Base-by-base conservation (phyloP, 768 basidiomycete species). In the Termitomyces sp. region DNA sequence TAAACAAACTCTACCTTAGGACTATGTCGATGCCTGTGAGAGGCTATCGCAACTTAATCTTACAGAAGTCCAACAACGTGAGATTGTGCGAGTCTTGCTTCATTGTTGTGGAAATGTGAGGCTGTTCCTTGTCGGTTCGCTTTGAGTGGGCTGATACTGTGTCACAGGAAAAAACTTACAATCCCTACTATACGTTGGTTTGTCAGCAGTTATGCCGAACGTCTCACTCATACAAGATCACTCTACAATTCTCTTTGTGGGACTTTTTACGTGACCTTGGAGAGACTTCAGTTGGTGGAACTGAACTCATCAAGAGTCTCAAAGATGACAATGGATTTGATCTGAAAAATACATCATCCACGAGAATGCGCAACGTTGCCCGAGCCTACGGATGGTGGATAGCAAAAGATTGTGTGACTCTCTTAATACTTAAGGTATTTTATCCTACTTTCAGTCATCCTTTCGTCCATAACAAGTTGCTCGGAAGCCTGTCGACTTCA, bases 21-120 rank as follows among this genome's bases (percentile, higher is more conserved):
- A 99, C 69, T 98, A 92, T 65, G 76, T 93, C n/a, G 94, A 98
- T 66, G 96, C 95, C 1, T 94, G 90, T 66, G 92, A 96, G 58
- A 80, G 94, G n/a, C 72, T 98, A 22, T 81, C 85, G 20, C 90
- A 92, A 60, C 77, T 98, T 38, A 88, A 84, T 54, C 76, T 98
- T 45, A 87, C 86, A 0, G 94, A 96, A 64, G 77, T 91, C 2
- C 97, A 98, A 68, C 94, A 94, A 70, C 85, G 97, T 33, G 97
- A 98, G 69, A 92, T 96, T 38, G 77, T 97, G n/a, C 86, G 94
- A 10, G 95, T 98, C 14, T 71, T 93, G 7, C 73, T 99, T 54
- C 95, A 96, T 68, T 98, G 97, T 68, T 92, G 90, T 61, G 91
- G 92, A 30, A 92, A 92, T 70, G 93, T 93, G 63, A 54, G 82